Conservation (phyloP, 202 grass and related monocot species). For the Miscanthus sacchariflorus region DNA sequence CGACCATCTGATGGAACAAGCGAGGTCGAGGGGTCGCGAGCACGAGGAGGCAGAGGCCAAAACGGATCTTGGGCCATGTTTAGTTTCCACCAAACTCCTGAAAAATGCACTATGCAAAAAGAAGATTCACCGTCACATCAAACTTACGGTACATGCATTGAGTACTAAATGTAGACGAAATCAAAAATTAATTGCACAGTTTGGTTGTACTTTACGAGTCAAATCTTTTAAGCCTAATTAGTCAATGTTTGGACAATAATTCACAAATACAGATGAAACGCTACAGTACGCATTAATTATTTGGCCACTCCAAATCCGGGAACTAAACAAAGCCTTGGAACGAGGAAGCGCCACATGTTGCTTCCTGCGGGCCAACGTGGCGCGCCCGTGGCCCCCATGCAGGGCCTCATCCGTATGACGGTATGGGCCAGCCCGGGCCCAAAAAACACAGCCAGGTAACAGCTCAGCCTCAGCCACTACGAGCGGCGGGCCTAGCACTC, state of each 20-base stretch:
- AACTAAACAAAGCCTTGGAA: conserved; percentile 16
- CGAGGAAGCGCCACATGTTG: conserved; percentile 57
- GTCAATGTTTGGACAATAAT: too few relatives aligned
- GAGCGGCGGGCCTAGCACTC: conserved; percentile 16
- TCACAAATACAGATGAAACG: too few relatives aligned
- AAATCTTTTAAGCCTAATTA: too few relatives aligned
- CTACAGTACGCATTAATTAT: too few relatives aligned
- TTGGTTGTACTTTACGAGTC: too few relatives aligned
- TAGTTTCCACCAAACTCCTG: too few relatives aligned
- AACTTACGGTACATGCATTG: too few relatives aligned
- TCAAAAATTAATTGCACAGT: too few relatives aligned
- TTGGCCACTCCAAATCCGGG: too few relatives aligned
- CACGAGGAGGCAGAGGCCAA: not conserved
- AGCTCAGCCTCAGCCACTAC: conserved; percentile 38
- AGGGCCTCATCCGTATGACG: conserved; percentile 19
- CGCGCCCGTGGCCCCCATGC: conserved; percentile 31
- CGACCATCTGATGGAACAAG: not conserved
- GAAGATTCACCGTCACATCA: too few relatives aligned
- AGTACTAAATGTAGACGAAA: too few relatives aligned
- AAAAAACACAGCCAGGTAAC: conserved; percentile 21
- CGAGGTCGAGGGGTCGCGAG: conserved; percentile 34
- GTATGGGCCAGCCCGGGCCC: not conserved
- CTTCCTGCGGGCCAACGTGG: conserved; percentile 25
- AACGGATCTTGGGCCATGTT: conserved; percentile 18
- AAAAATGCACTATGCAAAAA: too few relatives aligned